Conservation (phyloP, 345 rosid genomes). For the Syzygium oleosum region DNA sequence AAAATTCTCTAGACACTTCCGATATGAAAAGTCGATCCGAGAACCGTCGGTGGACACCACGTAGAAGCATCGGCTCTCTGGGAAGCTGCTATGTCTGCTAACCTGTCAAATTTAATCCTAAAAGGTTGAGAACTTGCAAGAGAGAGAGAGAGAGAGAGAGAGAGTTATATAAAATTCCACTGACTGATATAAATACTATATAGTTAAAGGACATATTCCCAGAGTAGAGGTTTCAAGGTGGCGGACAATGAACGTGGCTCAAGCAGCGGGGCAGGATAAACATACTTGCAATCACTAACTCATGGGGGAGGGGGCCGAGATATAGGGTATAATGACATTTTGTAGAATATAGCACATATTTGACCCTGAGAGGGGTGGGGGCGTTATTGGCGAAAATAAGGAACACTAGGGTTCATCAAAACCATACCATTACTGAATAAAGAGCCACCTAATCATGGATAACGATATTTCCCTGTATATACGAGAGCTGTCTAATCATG, state of each 20-base stretch:
- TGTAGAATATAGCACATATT: too few species aligned
- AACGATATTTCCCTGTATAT: not conserved
- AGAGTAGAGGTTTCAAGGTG: not conserved
- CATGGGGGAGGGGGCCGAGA: not conserved
- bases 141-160: not conserved
- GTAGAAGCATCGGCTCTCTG: conserved; percentile 64
- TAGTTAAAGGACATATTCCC: not conserved
- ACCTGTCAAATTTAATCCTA: conserved; percentile 34
- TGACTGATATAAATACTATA: not conserved
- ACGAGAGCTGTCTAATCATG: not conserved
- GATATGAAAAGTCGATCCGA: conserved; percentile 72
- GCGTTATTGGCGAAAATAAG: not conserved
- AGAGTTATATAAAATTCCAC: not conserved
- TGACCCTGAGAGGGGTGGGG: too few species aligned
- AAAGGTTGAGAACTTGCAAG: not conserved
- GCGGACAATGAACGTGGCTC: not conserved
- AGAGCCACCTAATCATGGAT: not conserved
- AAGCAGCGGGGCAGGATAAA: not conserved
- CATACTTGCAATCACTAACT: not conserved
- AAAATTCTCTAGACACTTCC: conserved; percentile 54
- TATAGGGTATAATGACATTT: not conserved
- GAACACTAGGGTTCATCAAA: not conserved
- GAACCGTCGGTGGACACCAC: conserved; percentile 62
- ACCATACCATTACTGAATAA: not conserved
- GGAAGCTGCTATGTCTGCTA: conserved; percentile 46